Base-by-base conservation (phyloP, 2,329 filamentous ascomycete species). In the Scedosporium aurantiacum region DNA sequence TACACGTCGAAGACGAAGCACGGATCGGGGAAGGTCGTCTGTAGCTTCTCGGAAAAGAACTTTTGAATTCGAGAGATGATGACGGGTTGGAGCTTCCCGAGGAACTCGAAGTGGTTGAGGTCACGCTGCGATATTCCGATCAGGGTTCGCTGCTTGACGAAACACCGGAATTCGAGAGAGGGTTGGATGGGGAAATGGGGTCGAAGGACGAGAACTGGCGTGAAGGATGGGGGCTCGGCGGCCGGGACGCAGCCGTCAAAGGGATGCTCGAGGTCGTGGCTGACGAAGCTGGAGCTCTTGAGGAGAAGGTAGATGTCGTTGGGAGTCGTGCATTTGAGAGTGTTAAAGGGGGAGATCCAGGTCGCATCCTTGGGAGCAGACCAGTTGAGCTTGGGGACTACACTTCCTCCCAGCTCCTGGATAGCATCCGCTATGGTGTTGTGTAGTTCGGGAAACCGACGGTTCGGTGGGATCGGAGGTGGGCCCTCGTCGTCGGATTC, bases 371-470 rank as follows among this genome's bases (percentile, higher is more conserved):
- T 96, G 3, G 94, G 94, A 3, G 91, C 87, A 5, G 92, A 97
- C 94, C 94, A 99, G 76, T 97, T 97, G 56, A 99, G 78, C 74
- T 99, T 99, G 0, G 94, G 94, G 1, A 89, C 87, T 7, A 96
- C 92, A 63, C 87, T 85, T 63, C 93, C 93, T 16, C 90, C 92
- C 1, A 97, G 82, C 67, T 92, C 88, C 12, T 79, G 74, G 64
- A 99, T 97, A 50, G 83, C 89, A 25, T 83, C 78, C 71, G 87
- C 88, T 72, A 99, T 91, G 62, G 82, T 75, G 54, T 85, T 78
- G 73, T 99, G 94, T 2, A 92, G 82, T 41, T 90, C 87, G 7
- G 85, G 75, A 75, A 90, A 85, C 43, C 82, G 77, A 67, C 78
- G 68, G 70, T 86, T 80, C 23, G 83, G 82, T 2, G 73, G 80